A percentile compares a stretch with the other conserved stretches of the same genome.
Conservation (phyloP, 1,139 yeast species). For the Hyphopichia khmerensis region DNA sequence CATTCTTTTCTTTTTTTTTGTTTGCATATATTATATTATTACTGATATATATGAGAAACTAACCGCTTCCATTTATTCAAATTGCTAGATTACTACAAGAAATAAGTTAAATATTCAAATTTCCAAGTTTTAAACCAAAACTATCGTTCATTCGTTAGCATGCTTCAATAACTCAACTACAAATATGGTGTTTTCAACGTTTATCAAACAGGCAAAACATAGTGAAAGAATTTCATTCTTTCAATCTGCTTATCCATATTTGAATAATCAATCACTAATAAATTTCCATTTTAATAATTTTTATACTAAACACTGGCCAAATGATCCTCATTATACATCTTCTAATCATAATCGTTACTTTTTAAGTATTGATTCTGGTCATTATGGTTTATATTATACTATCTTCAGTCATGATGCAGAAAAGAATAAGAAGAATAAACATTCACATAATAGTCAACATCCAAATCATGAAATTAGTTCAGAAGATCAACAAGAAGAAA, state of each 20-base stretch:
- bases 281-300: constrained; percentile 17
- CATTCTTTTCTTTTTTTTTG: too few species aligned
- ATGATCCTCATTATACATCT: constrained; percentile 32
- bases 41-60: too few species aligned
- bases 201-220: constrained; percentile 26
- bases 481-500: not conserved
- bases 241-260: constrained; percentile 40
- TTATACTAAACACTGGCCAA: constrained; percentile 22
- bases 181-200: constrained; percentile 23
- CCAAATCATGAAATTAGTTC: constrained; percentile 1
- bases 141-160: too few species aligned
- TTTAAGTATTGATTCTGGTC: constrained; percentile 39
- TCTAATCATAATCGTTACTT: constrained; percentile 19
- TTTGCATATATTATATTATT: too few species aligned
- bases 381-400: constrained; percentile 45
- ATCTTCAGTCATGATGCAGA: constrained; percentile 41
- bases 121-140: too few species aligned
- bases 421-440: constrained; percentile 14
- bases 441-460: not conserved
- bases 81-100: too few species aligned
- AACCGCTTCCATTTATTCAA: too few species aligned
- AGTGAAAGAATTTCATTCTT: constrained; percentile 35
- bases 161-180: not conserved
- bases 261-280: constrained; percentile 22
- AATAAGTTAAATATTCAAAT: too few species aligned